Base-by-base conservation (phyloP, 2,329 filamentous ascomycete species). In the Epichloe coenophiala region DNA sequence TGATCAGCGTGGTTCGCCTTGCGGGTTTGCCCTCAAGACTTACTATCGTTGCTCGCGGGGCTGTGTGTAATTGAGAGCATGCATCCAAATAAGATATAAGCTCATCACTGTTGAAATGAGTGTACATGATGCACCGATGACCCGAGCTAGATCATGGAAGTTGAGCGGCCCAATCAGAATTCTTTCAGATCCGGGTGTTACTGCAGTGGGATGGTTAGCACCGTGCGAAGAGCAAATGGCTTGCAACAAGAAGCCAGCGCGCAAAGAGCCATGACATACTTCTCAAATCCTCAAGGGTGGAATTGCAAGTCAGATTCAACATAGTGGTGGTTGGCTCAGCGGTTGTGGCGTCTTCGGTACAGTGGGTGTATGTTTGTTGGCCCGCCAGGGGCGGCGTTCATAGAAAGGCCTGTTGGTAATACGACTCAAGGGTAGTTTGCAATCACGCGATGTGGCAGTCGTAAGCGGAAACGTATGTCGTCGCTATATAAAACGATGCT, bases 61-160 rank as follows among this genome's bases (percentile, higher is more conserved):
- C 51, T 78, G 77, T 27, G 78, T 81, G 60, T 82, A 82, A 64
- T 81, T 72, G 17, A 70, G 56, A 33, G 78, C 77, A 68, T 83
- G 79, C 68, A 74, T 73, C 63, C 67, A 76, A 53, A 81, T 75
- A 38, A 81, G 68, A 56, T 73, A 79, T 46, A 80, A 63, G 51
- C 77, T 80, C 40, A 76, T 61, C 43, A 71, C 48, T n/a, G 74
- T 70, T 39, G 78, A 70, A 35, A 81, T 62, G 51, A 76, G 60
- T 4, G 76, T 70, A 47, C 68, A 71, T 44, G 63, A 68, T 42
- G 69, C 74, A 27, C 68, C 68, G 42, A 80, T 70, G 53, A 79
- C 67, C 53, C 77, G 65, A 36, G 76, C 75, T 35, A 81, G 65
- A 43, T 72, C 61, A 58, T 80, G 77, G 56, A 81, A 80, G 55